phyloP scores from a whole-genome alignment of 176 grass and related monocot species.

The Tillandsia fasciculata region DNA sequence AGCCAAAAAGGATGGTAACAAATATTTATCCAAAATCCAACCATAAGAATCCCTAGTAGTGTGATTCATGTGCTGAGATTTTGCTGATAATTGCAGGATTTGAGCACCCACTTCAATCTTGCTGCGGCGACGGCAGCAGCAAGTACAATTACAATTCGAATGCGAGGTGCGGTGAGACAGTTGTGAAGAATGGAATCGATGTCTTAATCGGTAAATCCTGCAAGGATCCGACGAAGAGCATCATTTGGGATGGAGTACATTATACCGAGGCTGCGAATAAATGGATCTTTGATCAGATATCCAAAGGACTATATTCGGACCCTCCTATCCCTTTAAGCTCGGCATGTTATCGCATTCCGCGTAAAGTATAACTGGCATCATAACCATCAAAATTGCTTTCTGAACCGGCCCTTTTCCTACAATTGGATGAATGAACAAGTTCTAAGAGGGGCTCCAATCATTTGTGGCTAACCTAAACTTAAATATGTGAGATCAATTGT shows the following conservation, averaged over 20 bases:
- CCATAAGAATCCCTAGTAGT: neutral
- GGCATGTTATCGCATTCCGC: conserved; percentile 2
- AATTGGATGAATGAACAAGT: too few species aligned
- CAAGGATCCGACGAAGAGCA: conserved; percentile 18
- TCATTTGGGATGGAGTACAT: conserved; percentile 20
- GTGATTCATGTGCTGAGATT: neutral
- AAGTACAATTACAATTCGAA: conserved; percentile 16
- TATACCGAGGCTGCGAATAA: conserved; percentile 28
- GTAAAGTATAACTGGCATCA: too few species aligned
- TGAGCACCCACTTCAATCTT: conserved; percentile 10
- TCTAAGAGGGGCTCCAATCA: too few species aligned
- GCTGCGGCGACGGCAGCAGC: conserved; percentile 11
- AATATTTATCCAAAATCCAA: neutral
- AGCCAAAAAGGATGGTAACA: conserved; percentile 9
- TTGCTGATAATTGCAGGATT: conserved; percentile 11
- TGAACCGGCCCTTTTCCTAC: too few species aligned
- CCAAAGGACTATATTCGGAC: conserved; percentile 3
- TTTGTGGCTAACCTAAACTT: too few species aligned
- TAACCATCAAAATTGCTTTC: too few species aligned
- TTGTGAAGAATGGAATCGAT: conserved; percentile 3
- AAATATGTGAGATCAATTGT: too few species aligned
- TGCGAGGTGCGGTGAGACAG: conserved; percentile 7
- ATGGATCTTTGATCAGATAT: conserved; percentile 19
- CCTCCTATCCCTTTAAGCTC: conserved; percentile 14
- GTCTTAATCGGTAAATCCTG: conserved; percentile 21